A percentile compares a stretch with the other conserved stretches of the same genome.
Conservation (phyloP, 1,284 basidiomycete species). For the Marasmius tenuissimus region DNA sequence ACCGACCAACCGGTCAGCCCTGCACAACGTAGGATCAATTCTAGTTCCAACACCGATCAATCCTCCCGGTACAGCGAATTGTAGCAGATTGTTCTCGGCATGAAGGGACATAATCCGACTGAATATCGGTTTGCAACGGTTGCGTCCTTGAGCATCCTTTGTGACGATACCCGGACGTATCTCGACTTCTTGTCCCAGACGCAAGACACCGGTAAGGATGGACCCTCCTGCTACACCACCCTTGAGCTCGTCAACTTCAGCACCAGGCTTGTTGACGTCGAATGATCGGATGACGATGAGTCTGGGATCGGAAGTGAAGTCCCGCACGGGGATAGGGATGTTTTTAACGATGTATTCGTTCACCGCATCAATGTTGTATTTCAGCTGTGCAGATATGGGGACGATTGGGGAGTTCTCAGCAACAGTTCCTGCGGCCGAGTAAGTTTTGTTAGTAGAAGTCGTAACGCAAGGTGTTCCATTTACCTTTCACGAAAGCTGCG, state of each 20-base stretch:
- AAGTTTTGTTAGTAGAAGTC: neutral
- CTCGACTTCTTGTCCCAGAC: constrained; percentile 93
- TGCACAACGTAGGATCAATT: constrained; percentile 95
- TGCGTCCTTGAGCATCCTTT: constrained; percentile 89
- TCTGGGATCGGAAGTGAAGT: constrained; percentile 89
- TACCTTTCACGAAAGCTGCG: constrained; percentile 88
- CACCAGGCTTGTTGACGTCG: constrained; percentile 99
- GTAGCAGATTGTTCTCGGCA: constrained; percentile 92
- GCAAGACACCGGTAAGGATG: constrained; percentile 91
- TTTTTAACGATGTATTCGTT: constrained; percentile 98
- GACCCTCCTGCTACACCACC: constrained; percentile 98
- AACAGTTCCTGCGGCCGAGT: constrained; percentile 72
- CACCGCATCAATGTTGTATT: constrained; percentile 99
- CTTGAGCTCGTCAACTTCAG: constrained; percentile 95
- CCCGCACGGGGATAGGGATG: constrained; percentile 91
- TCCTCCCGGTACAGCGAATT: constrained; percentile 97
- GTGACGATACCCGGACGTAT: constrained; percentile 97
- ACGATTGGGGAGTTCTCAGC: constrained; percentile 97
- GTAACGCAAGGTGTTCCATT: constrained; percentile 5
- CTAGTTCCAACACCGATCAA: constrained; percentile 97
- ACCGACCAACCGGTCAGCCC: constrained; percentile 95
- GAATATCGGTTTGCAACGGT: constrained; percentile 93
- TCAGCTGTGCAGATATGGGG: constrained; percentile 96
- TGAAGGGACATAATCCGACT: constrained; percentile 89
- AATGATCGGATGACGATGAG: constrained; percentile 99